A percentile compares a stretch with the other conserved stretches of the same genome.
phyloP scores from a whole-genome alignment of 2,329 filamentous ascomycete species.

The Dichotomopilus funicola region DNA sequence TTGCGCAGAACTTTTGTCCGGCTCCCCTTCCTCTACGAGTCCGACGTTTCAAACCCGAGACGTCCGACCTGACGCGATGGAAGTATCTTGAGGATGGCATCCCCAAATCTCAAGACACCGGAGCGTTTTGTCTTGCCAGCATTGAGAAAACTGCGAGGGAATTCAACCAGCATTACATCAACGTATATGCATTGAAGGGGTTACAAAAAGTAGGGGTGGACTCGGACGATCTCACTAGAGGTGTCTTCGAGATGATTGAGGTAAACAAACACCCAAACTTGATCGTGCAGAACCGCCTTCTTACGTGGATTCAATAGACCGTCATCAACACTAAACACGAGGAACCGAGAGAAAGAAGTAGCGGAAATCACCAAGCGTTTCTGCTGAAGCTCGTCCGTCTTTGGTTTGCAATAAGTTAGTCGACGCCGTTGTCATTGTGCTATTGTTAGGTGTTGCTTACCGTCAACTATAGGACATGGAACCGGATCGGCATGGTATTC shows the following conservation, averaged over 20 bases:
- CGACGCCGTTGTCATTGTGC: background rate
- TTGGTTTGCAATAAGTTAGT: conserved; percentile 44
- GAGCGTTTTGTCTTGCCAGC: conserved; percentile 36
- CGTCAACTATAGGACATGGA: conserved; percentile 34
- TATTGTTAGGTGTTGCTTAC: background rate
- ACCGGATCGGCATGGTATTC: conserved; percentile 38
- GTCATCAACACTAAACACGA: background rate
- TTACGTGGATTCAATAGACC: background rate
- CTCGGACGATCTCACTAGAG: conserved; percentile 24
- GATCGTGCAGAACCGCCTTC: background rate
- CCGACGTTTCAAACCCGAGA: conserved; percentile 34
- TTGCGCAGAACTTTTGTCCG: conserved; percentile 34
- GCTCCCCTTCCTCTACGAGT: conserved; percentile 35
- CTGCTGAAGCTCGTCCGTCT: conserved; percentile 37
- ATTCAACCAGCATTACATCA: conserved; percentile 33
- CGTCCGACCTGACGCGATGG: conserved; percentile 34
- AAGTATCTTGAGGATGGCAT: conserved; percentile 32
- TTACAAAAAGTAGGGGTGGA: conserved; percentile 26
- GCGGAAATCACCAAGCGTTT: conserved; percentile 29
- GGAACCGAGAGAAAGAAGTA: conserved; percentile 16
- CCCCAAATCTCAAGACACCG: conserved; percentile 26
- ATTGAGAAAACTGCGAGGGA: conserved; percentile 30
- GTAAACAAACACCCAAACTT: conserved; percentile 18
- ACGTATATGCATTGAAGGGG: conserved; percentile 26
- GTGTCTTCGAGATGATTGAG: conserved; percentile 27